Conservation (phyloP, 345 rosid genomes). For the Dovyalis caffra region DNA sequence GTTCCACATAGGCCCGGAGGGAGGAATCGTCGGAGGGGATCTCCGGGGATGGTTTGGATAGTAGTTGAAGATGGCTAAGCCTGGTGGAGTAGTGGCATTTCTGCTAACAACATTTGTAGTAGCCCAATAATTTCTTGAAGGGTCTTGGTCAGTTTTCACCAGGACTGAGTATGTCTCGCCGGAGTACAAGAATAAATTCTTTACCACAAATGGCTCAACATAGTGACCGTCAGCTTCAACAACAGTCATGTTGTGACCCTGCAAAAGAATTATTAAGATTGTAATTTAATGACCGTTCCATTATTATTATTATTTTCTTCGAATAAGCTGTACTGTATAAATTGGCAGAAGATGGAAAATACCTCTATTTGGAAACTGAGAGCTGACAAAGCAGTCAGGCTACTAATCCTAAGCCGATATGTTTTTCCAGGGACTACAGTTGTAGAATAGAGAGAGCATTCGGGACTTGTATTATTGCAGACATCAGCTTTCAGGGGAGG, state of each 20-base stretch:
- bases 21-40: conserved; percentile 43
- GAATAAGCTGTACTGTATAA: not conserved
- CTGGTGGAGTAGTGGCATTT: conserved; percentile 42
- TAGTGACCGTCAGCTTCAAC: conserved; percentile 78
- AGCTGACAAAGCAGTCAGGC: conserved; percentile 58
- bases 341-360: not conserved
- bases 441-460: conserved; percentile 41
- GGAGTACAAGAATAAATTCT: conserved; percentile 66
- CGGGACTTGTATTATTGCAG: conserved; percentile 50
- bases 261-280: not conserved
- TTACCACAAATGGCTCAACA: conserved; percentile 65
- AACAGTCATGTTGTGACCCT: conserved; percentile 82
- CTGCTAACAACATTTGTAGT: conserved; percentile 59
- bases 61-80: conserved; percentile 49
- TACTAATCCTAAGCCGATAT: conserved; percentile 57
- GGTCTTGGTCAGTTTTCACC: conserved; percentile 51
- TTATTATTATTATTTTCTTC: not conserved
- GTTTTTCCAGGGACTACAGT: conserved; percentile 60
- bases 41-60: conserved; percentile 52
- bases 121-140: conserved; percentile 65
- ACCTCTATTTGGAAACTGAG: conserved; percentile 83
- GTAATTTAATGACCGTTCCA: not conserved
- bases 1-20: conserved; percentile 49
- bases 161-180: conserved; percentile 81
- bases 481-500: conserved; percentile 24